phyloP scores from a whole-genome alignment of 108 stramenopile species.

The Hondaea fermentalgiana region DNA sequence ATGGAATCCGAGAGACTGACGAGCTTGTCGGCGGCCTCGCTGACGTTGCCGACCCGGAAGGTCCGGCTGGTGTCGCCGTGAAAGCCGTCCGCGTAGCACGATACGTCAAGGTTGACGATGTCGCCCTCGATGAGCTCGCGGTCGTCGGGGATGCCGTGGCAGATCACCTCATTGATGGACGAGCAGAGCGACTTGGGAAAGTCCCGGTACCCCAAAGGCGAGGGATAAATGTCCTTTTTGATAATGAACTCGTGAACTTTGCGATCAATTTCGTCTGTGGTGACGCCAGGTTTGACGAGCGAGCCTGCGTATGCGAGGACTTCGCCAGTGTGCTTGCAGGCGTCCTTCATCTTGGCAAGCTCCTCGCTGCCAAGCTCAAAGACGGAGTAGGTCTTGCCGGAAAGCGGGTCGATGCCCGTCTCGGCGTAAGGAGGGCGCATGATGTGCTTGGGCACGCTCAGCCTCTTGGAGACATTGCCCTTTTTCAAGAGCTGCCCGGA shows the following conservation, averaged over 20 bases:
- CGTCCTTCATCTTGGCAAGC: conserved; percentile 77
- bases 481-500: not conserved
- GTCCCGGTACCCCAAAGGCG: conserved; percentile 89
- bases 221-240: conserved; percentile 83
- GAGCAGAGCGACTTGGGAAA: conserved; percentile 97
- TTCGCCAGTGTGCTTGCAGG: conserved; percentile 72
- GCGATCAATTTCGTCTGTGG: conserved; percentile 89
- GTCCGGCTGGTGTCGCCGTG: conserved; percentile 97
- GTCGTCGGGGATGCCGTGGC: conserved; percentile 97
- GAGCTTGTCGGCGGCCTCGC: not conserved
- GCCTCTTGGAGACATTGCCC: not conserved
- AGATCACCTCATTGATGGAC: conserved; percentile 94
- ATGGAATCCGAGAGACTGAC: conserved; percentile 29
- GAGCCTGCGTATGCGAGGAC: conserved; percentile 81
- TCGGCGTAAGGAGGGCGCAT: conserved; percentile 14
- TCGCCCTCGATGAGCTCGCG: conserved; percentile 74
- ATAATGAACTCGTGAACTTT: conserved; percentile 77
- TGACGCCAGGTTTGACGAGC: conserved; percentile 73
- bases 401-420: not conserved
- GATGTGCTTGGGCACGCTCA: conserved; percentile 13
- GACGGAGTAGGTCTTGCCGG: conserved; percentile 54
- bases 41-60: conserved; percentile 70
- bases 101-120: conserved; percentile 90
- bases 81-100: conserved; percentile 77
- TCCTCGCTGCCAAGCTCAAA: conserved; percentile 81